These are phyloP conservation scores for Rhizoctonia solani DNA, from an alignment of 1,284 basidiomycete species.

Conservation along the genomic window DNA sequence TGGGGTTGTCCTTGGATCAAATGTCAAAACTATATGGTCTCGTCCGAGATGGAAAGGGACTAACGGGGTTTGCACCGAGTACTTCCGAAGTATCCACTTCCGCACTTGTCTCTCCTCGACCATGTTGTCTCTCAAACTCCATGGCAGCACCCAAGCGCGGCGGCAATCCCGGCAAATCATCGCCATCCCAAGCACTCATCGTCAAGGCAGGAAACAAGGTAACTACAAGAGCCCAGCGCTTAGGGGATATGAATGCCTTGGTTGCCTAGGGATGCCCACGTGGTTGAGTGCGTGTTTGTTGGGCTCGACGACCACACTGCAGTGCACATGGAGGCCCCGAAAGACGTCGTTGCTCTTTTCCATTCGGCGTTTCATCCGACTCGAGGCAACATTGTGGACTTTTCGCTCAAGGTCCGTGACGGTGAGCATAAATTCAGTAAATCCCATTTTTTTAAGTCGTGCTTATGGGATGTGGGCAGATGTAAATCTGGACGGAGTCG, in stretches of 20 bases:
- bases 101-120: background rate
- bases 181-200: slow-evolving; percentile 2
- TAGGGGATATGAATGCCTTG: background rate
- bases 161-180: slow-evolving; percentile 10
- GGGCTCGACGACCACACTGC: slow-evolving; percentile 4
- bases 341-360: slow-evolving; percentile 65
- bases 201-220: background rate
- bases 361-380: slow-evolving; percentile 82
- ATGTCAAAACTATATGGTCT: background rate
- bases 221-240: background rate
- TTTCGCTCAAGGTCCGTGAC: slow-evolving; percentile 67
- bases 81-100: slow-evolving; percentile 19
- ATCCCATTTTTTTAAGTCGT: slow-evolving; percentile 10
- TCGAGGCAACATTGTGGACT: slow-evolving; percentile 73
- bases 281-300: slow-evolving; percentile 3
- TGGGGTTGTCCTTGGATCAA: slow-evolving; percentile 20
- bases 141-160: slow-evolving; percentile 18
- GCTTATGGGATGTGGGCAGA: slow-evolving; percentile 50
- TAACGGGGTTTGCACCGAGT: slow-evolving; percentile 1
- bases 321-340: slow-evolving; percentile 21
- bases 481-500: slow-evolving; percentile 66
- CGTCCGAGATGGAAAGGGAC: no score
- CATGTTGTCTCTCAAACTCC: background rate
- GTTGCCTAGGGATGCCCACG: slow-evolving; percentile 18
- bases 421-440: slow-evolving; percentile 49